Conservation (phyloP, 257 asterid genomes). For the Ajuga chamaepitys region DNA sequence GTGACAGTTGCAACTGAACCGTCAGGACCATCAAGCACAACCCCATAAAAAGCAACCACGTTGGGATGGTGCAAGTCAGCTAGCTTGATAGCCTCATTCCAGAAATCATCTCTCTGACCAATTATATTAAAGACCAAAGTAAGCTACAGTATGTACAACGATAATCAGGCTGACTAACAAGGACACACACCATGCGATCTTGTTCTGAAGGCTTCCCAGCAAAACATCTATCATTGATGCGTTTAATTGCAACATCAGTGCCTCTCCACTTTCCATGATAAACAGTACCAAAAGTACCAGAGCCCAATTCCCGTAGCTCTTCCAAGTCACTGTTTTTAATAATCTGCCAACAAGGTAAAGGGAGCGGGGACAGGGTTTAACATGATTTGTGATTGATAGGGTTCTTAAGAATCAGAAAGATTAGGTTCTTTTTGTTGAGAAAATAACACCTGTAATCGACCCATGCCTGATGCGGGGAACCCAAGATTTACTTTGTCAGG, state of each 20-base stretch:
- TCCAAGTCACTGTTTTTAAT: constrained; percentile 86
- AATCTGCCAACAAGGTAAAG: constrained; percentile 35
- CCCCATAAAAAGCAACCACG: constrained; percentile 97
- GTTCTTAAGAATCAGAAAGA: constrained; percentile 2
- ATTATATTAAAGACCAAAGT: constrained; percentile 2
- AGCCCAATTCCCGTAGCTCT: constrained; percentile 91
- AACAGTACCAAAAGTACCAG: constrained; percentile 99
- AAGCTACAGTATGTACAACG: background rate
- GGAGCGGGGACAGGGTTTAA: background rate
- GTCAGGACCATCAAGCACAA: constrained; percentile 91
- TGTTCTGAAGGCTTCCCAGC: constrained; percentile 96
- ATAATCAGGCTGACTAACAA: constrained; percentile 12
- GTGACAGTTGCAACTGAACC: constrained; percentile 98
- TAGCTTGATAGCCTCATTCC: constrained; percentile 98
- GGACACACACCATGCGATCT: constrained; percentile 82
- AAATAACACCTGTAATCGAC: constrained; percentile 73
- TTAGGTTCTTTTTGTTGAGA: background rate
- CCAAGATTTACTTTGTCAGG: constrained; percentile 64
- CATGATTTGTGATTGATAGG: background rate
- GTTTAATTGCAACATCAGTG: constrained; percentile 92
- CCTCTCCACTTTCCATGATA: constrained; percentile 99
- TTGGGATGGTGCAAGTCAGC: constrained; percentile 99
- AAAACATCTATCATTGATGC: constrained; percentile 90
- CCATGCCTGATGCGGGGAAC: constrained; percentile 69
- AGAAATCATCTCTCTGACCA: constrained; percentile 85